Evolutionary conservation across 768 basidiomycete genomes (phyloP), one percentile per base, ranked within the genome.

Genomic region (Mycena sanguinolenta): DNA sequence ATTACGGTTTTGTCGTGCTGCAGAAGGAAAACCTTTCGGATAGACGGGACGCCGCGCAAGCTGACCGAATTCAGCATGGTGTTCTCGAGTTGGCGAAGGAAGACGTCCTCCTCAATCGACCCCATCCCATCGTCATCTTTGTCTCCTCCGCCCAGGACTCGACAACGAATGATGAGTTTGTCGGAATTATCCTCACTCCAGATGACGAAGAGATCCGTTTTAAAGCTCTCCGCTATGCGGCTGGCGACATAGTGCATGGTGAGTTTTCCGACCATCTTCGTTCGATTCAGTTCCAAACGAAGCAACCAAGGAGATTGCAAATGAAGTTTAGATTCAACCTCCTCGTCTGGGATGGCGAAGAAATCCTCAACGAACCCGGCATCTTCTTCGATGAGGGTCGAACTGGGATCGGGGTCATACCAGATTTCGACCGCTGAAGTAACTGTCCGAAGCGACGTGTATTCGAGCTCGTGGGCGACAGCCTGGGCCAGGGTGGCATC

Each of bases 111-210:
- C 77, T 97, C 95, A 50, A 93, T 85, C 2, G 84, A 80, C 13
- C 91, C 92, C 77, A 88, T 83, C 38, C 90, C 91, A 64, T 95
- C 94, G 27, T 95, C 94, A 23, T 95, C 93, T 79, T 97, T 96
- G 75, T 96, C 94, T 12, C 87, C 87, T 46, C 91, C 91, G 50
- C 94, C 93, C 58, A 94, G 81, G 10, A 99, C 93, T 85, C 98
- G 95, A 80, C 98, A 97, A 53, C 98, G 97, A 75, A 99, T 94
- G 75, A 99, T 89, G 14, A 99, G 90, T 84, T 98, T 98, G 81
- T 97, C 95, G 3, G 97, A 95, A 82, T 98, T 98, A 81, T 98
- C 97, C 86, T 98, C 97, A 73, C 95, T 96, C 94, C 96, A 98
- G 74, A 99, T 98, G 80, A 98, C 96, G 80, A 98, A 98, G 17